Base-by-base conservation (phyloP, 1,284 basidiomycete species). In the Cutaneotrichosporon sp. region DNA sequence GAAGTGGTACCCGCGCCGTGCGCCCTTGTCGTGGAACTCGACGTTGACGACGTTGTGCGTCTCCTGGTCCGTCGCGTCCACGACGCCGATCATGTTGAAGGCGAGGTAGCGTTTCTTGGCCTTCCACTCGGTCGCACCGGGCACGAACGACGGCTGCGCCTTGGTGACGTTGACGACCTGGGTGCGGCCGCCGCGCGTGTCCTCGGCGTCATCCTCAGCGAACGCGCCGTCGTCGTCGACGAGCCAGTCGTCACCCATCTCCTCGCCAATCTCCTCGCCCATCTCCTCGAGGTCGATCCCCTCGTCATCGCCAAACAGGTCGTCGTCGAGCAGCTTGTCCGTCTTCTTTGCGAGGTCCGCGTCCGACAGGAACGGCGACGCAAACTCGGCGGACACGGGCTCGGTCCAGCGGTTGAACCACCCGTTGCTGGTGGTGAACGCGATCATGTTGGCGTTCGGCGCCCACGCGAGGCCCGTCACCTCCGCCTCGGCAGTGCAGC, bases 1-100 rank as follows among this genome's bases (percentile, higher is more conserved):
- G 80, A 99, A 97, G 74, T 95, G 91, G 73, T 90, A 91, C 33
- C 89, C 88, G 66, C 89, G 87, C 47, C 91, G 85, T 18, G 87
- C 82, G 6, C 89, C 88, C 49, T 87, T 86, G 79, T 99, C 95
- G 78, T 95, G 93, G 71, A 98, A 98, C 68, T 97, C 92, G 67
- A 99, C 89, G 65, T 91, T 93, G 69, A 98, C 84, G 56, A 97
- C 88, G 65, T 98, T 87, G 74, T 97, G 92, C 0, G 89, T 89
- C 58, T 97, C 94, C 72, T 95, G 90, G 75, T 97, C 94, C 3
- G 92, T 93, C 18, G 88, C 87, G 69, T 95, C 91, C 56, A 99
- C 90, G 36, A 91, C 89, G 18, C 97, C 97, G 62, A 97, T 84
- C 84, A 90, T 89, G 75, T 97, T 98, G 78, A 93, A 95, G 0